Base-by-base conservation (phyloP, 2,329 filamentous ascomycete genomes). In the Chalaropsis thielavioides region DNA sequence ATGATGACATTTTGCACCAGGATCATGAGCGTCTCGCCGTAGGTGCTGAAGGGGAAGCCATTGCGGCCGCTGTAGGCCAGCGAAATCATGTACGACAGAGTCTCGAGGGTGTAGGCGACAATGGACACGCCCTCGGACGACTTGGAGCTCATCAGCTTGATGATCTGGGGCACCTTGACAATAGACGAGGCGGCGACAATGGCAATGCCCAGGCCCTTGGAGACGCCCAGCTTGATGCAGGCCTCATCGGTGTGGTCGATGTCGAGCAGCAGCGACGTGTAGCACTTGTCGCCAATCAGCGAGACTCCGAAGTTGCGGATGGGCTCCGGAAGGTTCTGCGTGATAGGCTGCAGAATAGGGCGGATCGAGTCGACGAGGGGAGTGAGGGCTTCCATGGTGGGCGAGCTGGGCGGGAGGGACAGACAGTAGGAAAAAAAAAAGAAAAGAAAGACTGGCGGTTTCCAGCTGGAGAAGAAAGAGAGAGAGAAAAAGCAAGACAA, bases 141-240 rank as follows among this genome's bases (percentile, higher is more conserved):
- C 71, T 85, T 83, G 60, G 90, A 91, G 72, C 81, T 81, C 72
- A 94, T 76, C 62, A 99, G 85, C 80, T 99, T 99, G 75, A 96
- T 76, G 73, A 99, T 92, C 79, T 99, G 94, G 0, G 94, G 94
- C 31, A 99, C 85, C 79, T 99, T 99, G 79, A 99, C 92, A 71
- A 97, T 85, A 64, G 89, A 86, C 35, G 89, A 92, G 63, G 91
- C 90, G 70, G 83, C 87, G 73, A 99, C 91, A 76, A 99, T 99
- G 74, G 86, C 94, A 70, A 97, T 87, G 66, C 94, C 92, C 17
- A 99, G 85, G 2, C 82, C 90, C 78, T 99, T 99, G 72, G 89
- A 95, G 72, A 97, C 83, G 70, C 86, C 92, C 62, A 96, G 85
- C 73, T 94, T 94, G 71, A 96, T 78, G 80, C 94, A 99, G 67